These are phyloP conservation scores for Dryas alaskensis DNA, from an alignment of 306 rosid species.

Conservation along the genomic window DNA sequence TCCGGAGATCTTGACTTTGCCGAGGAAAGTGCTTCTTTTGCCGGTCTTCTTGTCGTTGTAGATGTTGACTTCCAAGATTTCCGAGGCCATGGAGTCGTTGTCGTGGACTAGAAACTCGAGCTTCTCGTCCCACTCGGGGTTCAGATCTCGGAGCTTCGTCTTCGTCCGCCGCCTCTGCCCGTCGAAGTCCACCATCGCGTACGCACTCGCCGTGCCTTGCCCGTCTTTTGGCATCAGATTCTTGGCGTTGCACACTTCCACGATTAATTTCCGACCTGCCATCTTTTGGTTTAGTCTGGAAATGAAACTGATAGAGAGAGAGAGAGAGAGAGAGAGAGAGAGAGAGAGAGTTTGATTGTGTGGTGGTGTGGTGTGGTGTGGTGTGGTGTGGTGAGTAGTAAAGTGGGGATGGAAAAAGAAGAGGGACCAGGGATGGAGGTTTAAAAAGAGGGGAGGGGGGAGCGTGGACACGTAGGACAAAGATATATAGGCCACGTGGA, in stretches of 20 bases:
- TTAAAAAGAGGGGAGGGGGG: constrained; percentile 35
- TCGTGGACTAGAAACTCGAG: constrained; percentile 67
- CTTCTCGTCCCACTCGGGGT: constrained; percentile 88
- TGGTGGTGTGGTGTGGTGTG: not conserved
- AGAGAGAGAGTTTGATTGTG: not conserved
- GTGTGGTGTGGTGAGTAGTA: not conserved
- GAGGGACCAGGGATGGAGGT: not conserved
- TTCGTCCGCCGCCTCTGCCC: constrained; percentile 77
- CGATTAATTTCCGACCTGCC: constrained; percentile 72
- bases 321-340: not conserved
- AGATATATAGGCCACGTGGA: constrained; percentile 33
- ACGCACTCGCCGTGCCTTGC: constrained; percentile 94
- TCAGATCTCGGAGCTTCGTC: constrained; percentile 74
- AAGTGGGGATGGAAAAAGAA: not conserved
- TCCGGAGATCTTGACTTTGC: constrained; percentile 74
- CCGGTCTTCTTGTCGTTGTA: constrained; percentile 74
- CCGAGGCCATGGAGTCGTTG: constrained; percentile 46
- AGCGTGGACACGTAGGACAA: constrained; percentile 49
- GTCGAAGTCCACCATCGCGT: constrained; percentile 82
- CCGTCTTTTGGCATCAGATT: constrained; percentile 94
- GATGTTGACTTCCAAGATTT: constrained; percentile 63
- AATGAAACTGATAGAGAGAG: not conserved
- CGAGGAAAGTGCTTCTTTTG: constrained; percentile 72
- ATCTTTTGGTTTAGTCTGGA: constrained; percentile 18
- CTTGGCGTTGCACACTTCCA: constrained; percentile 74